Percentiles rank a stretch among this genome's conserved stretches.
phyloP scores from a whole-genome alignment of 495 filamentous ascomycete species.

The Lindgomyces ingoldianus region DNA sequence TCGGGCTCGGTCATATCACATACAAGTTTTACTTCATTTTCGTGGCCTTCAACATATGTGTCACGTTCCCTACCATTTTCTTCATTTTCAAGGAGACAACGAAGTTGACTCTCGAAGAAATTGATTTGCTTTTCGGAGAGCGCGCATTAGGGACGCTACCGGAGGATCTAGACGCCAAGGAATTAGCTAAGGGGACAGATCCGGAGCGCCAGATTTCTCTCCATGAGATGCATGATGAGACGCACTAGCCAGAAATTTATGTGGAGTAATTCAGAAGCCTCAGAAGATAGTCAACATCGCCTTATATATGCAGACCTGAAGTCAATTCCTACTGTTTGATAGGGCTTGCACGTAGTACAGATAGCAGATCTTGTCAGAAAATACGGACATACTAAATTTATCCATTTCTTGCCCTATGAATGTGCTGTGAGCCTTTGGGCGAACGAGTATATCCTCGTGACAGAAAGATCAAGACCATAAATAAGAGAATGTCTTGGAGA shows the following conservation, averaged over 20 bases:
- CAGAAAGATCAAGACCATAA: no score
- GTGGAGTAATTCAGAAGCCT: no score
- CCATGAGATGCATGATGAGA: neutral
- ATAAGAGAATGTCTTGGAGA: neutral
- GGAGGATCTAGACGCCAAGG: slow-evolving; percentile 40
- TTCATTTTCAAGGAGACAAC: slow-evolving; percentile 61
- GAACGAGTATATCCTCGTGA: no score
- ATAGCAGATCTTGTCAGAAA: no score
- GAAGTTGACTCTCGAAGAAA: slow-evolving; percentile 57
- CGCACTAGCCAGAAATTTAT: no score
- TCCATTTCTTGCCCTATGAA: no score
- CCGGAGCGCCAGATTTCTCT: slow-evolving; percentile 3
- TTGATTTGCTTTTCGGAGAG: slow-evolving; percentile 58
- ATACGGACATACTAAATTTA: no score
- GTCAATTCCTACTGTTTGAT: no score
- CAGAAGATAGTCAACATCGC: no score
- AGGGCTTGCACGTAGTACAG: no score
- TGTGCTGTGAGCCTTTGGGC: no score
- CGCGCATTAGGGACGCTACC: slow-evolving; percentile 50
- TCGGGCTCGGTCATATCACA: slow-evolving; percentile 55
- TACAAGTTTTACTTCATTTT: slow-evolving; percentile 62
- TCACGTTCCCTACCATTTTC: slow-evolving; percentile 48
- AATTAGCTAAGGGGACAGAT: neutral
- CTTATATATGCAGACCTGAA: no score
- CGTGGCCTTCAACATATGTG: slow-evolving; percentile 45